Evolutionary conservation across 306 rosid species (phyloP), one percentile per base, ranked within the genome.

Genomic region (Elaeagnus macrophylla): DNA sequence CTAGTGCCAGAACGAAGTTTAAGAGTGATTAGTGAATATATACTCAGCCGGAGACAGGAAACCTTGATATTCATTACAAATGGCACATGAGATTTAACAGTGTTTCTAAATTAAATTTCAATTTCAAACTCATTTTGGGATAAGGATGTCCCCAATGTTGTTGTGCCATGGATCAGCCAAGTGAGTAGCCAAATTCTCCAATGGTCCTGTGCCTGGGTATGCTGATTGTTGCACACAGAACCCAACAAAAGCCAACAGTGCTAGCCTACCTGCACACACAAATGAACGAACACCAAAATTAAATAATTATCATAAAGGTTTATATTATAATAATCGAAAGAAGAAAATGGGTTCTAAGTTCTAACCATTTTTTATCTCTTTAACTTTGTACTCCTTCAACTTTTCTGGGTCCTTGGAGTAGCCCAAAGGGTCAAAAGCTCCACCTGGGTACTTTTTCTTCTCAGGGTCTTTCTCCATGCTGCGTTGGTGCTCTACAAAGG

Each of bases 81-180:
- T 62, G 67, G 61, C 59, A 56, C 80, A 71, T 25, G 81, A 67
- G 75, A 72, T 84, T 77, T 75, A 70, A 80, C 76, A 67, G 37
- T 46, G 77, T 64, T 64, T 25, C 4, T 25, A 25, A 25, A 42
- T 16, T 4, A 38, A 45, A 45, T 16, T 40, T 74, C 72, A 79
- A 4, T 79, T 81, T 6, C 12, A 73, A 75, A 83, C 0, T 10
- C 59, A 15, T 69, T 12, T 70, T 7, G 99, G 99, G 56, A 93
- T 87, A 58, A 93, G 9, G 64, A 93, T 1, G 46, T 87, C 78
- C 39, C 99, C 99, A 57, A 93, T 93, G 94, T 82, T 93, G 79
- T 84, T 93, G 88, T 93, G 99, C 99, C 99, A 93, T 63, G 99
- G 99, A 63, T 93, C 99, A 73, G 99, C 96, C 95, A 93, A 77